phyloP scores from a whole-genome alignment of 2,329 filamentous ascomycete species.

The Pseudopithomyces chartarum region DNA sequence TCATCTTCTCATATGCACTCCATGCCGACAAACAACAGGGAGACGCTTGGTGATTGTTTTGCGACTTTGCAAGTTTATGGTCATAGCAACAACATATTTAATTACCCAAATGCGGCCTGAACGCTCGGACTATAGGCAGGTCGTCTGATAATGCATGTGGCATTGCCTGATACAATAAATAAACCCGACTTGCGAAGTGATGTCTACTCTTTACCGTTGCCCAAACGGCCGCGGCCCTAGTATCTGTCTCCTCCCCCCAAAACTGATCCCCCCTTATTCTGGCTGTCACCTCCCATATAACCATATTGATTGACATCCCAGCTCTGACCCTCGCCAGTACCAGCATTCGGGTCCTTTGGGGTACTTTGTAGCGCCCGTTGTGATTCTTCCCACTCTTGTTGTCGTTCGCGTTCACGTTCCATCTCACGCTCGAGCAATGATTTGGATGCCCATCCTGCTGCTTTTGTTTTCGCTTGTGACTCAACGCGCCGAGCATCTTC shows the following conservation, averaged over 20 bases:
- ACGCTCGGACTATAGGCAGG: no score
- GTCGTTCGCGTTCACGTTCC: slow-evolving; percentile 77
- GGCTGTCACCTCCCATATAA: slow-evolving; percentile 74
- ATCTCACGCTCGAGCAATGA: slow-evolving; percentile 79
- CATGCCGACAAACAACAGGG: no score
- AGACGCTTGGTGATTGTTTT: no score
- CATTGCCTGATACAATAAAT: not conserved
- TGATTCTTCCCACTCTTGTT: slow-evolving; percentile 78
- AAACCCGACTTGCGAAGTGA: not conserved
- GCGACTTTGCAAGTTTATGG: no score
- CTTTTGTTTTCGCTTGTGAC: slow-evolving; percentile 65
- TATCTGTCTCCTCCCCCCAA: slow-evolving; percentile 75
- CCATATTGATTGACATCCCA: slow-evolving; percentile 82
- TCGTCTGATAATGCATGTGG: not conserved
- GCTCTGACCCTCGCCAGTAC: slow-evolving; percentile 68
- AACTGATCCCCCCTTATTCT: slow-evolving; percentile 67
- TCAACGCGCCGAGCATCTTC: slow-evolving; percentile 66
- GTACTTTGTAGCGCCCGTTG: slow-evolving; percentile 68
- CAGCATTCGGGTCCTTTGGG: slow-evolving; percentile 60
- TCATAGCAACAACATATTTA: no score
- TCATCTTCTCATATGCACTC: no score
- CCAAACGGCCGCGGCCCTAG: slow-evolving; percentile 73
- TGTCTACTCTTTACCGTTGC: slow-evolving; percentile 14
- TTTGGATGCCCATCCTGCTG: slow-evolving; percentile 68
- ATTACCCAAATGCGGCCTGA: no score